phyloP scores from a whole-genome alignment of 73 alveolate species.

The Paramecium caudatum region DNA sequence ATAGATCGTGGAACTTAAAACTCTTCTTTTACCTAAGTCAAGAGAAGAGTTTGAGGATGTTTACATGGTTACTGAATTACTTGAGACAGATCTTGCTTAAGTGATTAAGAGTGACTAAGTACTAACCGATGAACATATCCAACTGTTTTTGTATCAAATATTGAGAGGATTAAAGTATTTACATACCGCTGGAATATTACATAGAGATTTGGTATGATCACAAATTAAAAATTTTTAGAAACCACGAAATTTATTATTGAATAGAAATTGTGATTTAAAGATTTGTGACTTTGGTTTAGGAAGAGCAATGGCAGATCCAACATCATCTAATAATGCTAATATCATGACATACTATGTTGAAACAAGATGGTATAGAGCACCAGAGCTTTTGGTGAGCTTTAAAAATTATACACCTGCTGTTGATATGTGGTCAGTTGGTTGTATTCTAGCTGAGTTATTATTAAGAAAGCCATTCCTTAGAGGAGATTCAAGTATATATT shows the following conservation, averaged over 20 bases:
- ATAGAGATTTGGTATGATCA: constrained; percentile 83
- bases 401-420: constrained; percentile 79
- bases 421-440: constrained; percentile 94
- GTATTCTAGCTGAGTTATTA: constrained; percentile 85
- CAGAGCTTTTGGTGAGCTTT: constrained; percentile 83
- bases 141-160: constrained; percentile 88
- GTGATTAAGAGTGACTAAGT: constrained; percentile 90
- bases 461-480: constrained; percentile 82
- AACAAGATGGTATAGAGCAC: constrained; percentile 94
- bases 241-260: constrained; percentile 71
- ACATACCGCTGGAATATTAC: constrained; percentile 90
- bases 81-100: constrained; percentile 96
- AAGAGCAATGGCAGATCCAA: constrained; percentile 70
- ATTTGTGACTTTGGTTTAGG: constrained; percentile 78
- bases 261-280: constrained; percentile 71
- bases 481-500: constrained; percentile 74
- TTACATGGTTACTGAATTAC: constrained; percentile 90
- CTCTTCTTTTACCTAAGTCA: constrained; percentile 78
- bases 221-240: background rate
- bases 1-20: constrained; percentile 67
- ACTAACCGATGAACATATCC: constrained; percentile 90
- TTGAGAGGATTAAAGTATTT: constrained; percentile 91
- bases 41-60: constrained; percentile 84
- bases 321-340: constrained; percentile 71
- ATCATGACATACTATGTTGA: constrained; percentile 87